Evolutionary conservation across 176 grass and related monocot species (phyloP).

Genomic region (Cenchrus fungigraminus): DNA sequence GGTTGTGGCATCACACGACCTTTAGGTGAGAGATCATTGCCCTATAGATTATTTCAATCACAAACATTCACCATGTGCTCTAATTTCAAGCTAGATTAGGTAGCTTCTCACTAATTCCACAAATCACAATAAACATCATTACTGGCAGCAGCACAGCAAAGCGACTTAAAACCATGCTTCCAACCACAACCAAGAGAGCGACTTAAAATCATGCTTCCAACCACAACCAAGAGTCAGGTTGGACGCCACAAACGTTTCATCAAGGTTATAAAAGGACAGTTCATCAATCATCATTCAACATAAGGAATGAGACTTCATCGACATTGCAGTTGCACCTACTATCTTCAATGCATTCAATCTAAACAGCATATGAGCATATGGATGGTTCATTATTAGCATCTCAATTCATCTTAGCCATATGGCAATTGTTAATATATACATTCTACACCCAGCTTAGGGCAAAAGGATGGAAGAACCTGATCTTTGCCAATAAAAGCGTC

Average conservation of each 20-base stretch:
- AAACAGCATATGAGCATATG: not conserved
- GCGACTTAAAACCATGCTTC: not conserved
- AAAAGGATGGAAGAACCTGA: not conserved
- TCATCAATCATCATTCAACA: not conserved
- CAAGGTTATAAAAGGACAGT: not conserved
- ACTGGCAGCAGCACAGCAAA: not conserved
- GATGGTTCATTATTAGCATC: not conserved
- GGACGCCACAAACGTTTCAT: not conserved
- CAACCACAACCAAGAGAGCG: not conserved
- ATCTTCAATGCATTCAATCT: not conserved
- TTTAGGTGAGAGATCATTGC: not conserved
- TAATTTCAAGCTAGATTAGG: too few relatives aligned
- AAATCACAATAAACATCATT: not conserved
- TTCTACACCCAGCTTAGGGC: not conserved
- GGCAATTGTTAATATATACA: slow-evolving; percentile 39
- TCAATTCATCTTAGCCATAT: slow-evolving; percentile 31
- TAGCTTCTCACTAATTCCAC: not conserved
- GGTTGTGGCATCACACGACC: not conserved
- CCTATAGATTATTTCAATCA: not conserved
- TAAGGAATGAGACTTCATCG: not conserved
- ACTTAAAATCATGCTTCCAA: not conserved
- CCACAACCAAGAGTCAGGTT: not conserved
- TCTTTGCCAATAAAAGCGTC: not conserved
- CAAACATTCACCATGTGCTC: too few relatives aligned
- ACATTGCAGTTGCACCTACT: not conserved